Evolutionary conservation across 768 basidiomycete species (phyloP), one percentile per base, ranked within the genome.

Genomic region (Dioszegia aurantiaca): DNA sequence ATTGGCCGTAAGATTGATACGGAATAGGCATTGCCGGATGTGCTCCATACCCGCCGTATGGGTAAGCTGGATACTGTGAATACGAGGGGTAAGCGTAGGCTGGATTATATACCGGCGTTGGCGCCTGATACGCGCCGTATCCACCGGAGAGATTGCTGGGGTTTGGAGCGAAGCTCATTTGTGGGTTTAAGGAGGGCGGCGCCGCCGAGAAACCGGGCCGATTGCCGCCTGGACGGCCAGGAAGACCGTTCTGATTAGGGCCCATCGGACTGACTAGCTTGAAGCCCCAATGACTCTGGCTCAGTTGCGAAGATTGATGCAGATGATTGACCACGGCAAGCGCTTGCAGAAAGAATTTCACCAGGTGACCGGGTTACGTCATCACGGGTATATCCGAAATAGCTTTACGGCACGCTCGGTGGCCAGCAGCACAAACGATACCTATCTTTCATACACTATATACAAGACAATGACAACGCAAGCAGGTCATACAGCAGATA

Each of bases 1-100:
- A 55, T 36, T 64, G 64, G 40, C 60, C 62, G 41, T 49, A 62
- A 2, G 55, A 36, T 6, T 55, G 54, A 30, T 49, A 55, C 2
- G 52, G 39, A n/a, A 40, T 53, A 4, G 51, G 51, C 37, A 40
- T 40, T 27, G 21, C 23, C 27, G 51, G 51, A 24, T 53, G 40
- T 3, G 51, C 19, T 26, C 37, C 37, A 40, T 53, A 53, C 4
- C 37, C 51, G 5, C 14, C 21, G 40, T 53, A 53, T 2, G 51
- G 51, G 19, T 53, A 53, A 5, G 37, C 23, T 24, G 21, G 37
- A 28, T 53, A 53, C 19, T 39, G 51, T 21, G 51, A 16, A 24
- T 53, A 41, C 4, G 39, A 12, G 1, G 36, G 51, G 30, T 53
- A 53, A 23, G 19, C 51, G 26, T 39, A 53, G 14, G 51, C 51